These are phyloP conservation scores for Silybum marianum DNA, from an alignment of 129 eudicot genomes.

Conservation along the genomic window DNA sequence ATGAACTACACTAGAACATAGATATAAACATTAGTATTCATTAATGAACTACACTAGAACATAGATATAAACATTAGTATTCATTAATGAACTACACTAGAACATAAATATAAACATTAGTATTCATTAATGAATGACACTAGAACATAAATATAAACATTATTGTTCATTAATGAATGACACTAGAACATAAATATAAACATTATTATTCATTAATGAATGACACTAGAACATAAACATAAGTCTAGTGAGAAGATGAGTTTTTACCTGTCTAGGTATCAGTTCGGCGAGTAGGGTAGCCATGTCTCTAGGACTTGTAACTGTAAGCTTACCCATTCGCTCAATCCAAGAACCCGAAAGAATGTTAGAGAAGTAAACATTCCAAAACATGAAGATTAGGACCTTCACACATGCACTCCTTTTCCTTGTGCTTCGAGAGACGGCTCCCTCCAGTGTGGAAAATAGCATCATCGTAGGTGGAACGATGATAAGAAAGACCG, in stretches of 20 bases:
- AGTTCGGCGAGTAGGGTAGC: constrained; percentile 65
- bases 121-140: no score
- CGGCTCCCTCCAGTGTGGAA: constrained; percentile 82
- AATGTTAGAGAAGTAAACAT: constrained; percentile 88
- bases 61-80: no score
- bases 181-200: no score
- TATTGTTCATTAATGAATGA: no score
- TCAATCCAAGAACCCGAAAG: constrained; percentile 72
- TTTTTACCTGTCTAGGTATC: constrained; percentile 67
- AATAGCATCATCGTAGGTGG: constrained; percentile 88
- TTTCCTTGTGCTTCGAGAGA: constrained; percentile 90
- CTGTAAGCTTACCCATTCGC: constrained; percentile 43
- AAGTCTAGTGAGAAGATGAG: not conserved
- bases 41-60: no score
- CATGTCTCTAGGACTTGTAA: constrained; percentile 58
- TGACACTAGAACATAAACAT: no score
- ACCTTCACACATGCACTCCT: constrained; percentile 80
- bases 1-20: not conserved
- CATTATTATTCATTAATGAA: no score
- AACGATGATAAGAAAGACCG: constrained; percentile 60
- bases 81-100: no score
- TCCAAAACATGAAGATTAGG: constrained; percentile 76
- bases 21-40: no score
- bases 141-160: no score
- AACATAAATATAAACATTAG: no score